phyloP scores from a whole-genome alignment of 371 early-diverging fungal species.

The Phascolomyces articulosus region DNA sequence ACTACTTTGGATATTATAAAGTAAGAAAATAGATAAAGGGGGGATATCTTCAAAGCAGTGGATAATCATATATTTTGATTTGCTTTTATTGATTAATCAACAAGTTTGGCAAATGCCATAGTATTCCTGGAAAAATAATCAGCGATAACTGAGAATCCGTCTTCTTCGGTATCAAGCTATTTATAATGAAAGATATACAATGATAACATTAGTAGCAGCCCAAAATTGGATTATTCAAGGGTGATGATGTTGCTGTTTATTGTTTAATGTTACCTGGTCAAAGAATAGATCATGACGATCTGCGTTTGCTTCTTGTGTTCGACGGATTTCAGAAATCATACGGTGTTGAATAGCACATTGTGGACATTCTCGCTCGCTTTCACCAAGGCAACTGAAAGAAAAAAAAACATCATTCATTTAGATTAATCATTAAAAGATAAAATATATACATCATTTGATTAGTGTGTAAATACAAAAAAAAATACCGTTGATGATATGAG shows the following conservation, averaged over 20 bases:
- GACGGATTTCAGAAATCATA: conserved; percentile 78
- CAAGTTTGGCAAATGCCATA: conserved; percentile 76
- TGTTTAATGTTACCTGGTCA: conserved; percentile 60
- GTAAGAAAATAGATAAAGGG: no score
- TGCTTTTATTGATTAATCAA: conserved; percentile 48
- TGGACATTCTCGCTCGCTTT: conserved; percentile 84
- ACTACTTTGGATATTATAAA: no score
- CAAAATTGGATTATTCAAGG: no score
- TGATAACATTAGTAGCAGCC: no score
- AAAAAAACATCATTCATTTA: background rate
- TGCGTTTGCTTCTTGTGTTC: conserved; percentile 76
- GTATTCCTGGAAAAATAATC: conserved; percentile 89
- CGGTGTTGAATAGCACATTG: conserved; percentile 86
- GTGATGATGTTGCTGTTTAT: no score
- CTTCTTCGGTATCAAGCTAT: conserved; percentile 76
- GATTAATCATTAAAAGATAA: no score
- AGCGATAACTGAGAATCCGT: conserved; percentile 86
- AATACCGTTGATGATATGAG: conserved; percentile 87
- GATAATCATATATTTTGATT: background rate
- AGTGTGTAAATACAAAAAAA: no score
- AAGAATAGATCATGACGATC: conserved; percentile 81
- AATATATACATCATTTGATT: no score
- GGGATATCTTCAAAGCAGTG: no score
- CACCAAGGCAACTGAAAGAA: conserved; percentile 65
- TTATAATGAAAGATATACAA: background rate